Percentiles rank a stretch among this genome's conserved stretches.
These are phyloP conservation scores for Termitomyces heimii DNA, from an alignment of 768 basidiomycete species.

Conservation along the genomic window DNA sequence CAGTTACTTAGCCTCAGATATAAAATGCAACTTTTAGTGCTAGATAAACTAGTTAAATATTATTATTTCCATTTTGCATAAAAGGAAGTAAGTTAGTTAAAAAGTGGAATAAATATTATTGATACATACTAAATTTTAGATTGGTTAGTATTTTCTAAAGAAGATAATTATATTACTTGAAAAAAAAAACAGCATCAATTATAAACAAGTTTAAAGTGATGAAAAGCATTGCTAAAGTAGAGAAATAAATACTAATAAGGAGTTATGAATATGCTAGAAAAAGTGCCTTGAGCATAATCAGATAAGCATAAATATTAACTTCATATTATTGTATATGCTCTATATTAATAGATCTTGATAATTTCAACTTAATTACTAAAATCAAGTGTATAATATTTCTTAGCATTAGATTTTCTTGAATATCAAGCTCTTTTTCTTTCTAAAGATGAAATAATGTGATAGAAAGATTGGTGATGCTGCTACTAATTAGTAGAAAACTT, in stretches of 20 bases:
- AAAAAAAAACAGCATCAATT: conserved; percentile 29
- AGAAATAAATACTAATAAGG: conserved; percentile 36
- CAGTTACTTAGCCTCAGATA: too few species aligned
- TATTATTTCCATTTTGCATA: too few species aligned
- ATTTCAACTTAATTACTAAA: conserved; percentile 25
- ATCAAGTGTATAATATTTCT: conserved; percentile 30
- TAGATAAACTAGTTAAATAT: too few species aligned
- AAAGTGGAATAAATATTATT: background rate
- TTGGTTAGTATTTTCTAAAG: conserved; percentile 25
- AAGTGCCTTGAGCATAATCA: conserved; percentile 20
- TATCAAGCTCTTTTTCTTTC: conserved; percentile 12
- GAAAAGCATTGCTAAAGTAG: conserved; percentile 26
- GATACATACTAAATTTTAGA: conserved; percentile 20
- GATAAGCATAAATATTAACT: conserved; percentile 24
- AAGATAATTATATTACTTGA: conserved; percentile 28
- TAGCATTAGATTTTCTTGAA: conserved; percentile 17
- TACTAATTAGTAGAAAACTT: conserved; percentile 30
- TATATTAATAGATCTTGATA: conserved; percentile 15
- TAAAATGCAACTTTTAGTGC: too few species aligned
- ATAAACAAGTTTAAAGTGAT: conserved; percentile 28
- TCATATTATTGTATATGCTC: conserved; percentile 19
- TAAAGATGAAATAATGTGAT: conserved; percentile 30
- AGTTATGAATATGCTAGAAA: conserved; percentile 20
- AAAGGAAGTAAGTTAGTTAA: too few species aligned
- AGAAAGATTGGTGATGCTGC: conserved; percentile 27